Evolutionary conservation across 225 moss, liverwort and hornwort genomes (phyloP), one percentile per base, ranked within the genome.

Genomic region (Sphagnum tenellum): DNA sequence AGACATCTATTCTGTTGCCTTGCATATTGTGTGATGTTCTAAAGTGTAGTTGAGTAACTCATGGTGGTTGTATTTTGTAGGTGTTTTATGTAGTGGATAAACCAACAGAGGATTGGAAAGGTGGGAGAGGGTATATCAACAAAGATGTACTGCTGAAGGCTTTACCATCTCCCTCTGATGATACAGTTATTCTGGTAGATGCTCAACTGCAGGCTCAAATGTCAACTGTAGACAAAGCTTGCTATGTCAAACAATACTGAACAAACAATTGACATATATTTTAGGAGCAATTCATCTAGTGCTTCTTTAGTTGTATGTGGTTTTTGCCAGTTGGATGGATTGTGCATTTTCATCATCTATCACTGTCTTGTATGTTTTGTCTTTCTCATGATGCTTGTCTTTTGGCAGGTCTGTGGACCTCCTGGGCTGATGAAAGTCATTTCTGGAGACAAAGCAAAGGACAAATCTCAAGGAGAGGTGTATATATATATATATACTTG

Each of bases 391-490:
- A 12, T 64, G 62, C 5, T 5, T 54, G 46, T 54, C n/a, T n/a
- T 65, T 12, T 65, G 59, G 66, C 75, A 95, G 88, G 89, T 95
- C 14, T 95, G 92, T 75, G 92, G 95, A 69, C 92, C 89, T 48
- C 92, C 89, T 56, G 81, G 89, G 50, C 76, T 92, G 68, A 88
- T 88, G 86, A 88, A 86, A 53, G 49, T 77, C 59, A 47, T 92
- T 65, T 92, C 84, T 67, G 95, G 95, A 49, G 88, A 95, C 75
- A 95, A 86, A 77, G 61, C 74, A 49, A 81, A 83, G 66, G 76
- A 83, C 59, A 89, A 73, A 69, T 87, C 92, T 72, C 94, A 95
- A 66, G 94, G 94, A 67, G 86, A 89, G 89, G 92, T 95, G 64
- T 46, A 59, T 47, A n/a, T n/a, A n/a, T 47, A 4, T 71, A 64